Base-by-base conservation (phyloP, 495 filamentous ascomycete genomes). In the Gamarada debralockiae region DNA sequence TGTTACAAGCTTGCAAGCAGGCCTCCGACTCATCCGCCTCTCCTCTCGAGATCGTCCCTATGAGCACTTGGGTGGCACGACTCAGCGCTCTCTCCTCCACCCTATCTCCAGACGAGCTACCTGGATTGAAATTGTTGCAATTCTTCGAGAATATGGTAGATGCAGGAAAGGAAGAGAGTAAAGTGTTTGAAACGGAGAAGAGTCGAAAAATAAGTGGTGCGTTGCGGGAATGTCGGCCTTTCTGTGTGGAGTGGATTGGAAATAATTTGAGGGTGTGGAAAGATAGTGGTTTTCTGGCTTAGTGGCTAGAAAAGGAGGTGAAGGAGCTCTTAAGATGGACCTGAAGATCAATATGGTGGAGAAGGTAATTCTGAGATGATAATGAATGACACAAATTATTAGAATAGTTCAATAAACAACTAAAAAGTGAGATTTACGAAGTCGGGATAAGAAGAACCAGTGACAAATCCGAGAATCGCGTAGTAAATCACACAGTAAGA, bases 101-200 rank as follows among this genome's bases (percentile, higher is more conserved):
- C 5, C 27, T 29, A 29, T 29, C 18, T 24, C 24, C 52, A 14
- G 27, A 14, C 7, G 37, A 53, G 18, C 3, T 63, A 7, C 60
- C 60, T 1, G 60, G 56, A 2, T 21, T 63, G 5, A 50, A 40
- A 49, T 36, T 63, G 6, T 25, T 63, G 6, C 29, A 25, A 1
- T 54, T 63, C 22, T 63, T 63, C 41, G 60, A 63, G 41, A 46
- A 60, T n/a, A 58, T 65, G 50, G 61, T 49, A 0, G 59, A 55
- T 21, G 56, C 50, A 2, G 50, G 59, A 38, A 45, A 50, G 27
- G 50, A 57, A 27, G 55, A 52, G 39, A 36, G 22, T 27, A 51
- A 49, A 27, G 2, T 55, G 0, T 59, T 59, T 42, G 53, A 63
- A 31, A 57, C 60, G 46, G 33, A 15, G n/a, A 59, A 57, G 50